Evolutionary conservation across 352 stramenopile species (phyloP).

Genomic region (Pythium plurisporium): DNA sequence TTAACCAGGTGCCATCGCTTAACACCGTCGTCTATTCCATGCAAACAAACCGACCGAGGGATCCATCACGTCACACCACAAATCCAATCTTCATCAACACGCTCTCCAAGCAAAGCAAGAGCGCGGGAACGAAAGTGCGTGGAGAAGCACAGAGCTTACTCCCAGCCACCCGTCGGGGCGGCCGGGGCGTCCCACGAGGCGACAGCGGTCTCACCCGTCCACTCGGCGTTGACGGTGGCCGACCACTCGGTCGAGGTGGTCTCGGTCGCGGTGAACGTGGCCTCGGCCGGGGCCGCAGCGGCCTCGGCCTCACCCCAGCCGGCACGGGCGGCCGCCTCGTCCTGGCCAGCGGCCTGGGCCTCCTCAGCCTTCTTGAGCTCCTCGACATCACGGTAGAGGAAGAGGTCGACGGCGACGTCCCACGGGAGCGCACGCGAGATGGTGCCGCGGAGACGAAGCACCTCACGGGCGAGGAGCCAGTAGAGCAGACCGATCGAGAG

Average conservation of each 20-base stretch:
- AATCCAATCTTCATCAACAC: conserved; percentile 18
- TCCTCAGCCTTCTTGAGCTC: conserved; percentile 99
- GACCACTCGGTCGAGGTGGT: conserved; percentile 56
- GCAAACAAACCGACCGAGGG: conserved; percentile 39
- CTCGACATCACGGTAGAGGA: conserved; percentile 99
- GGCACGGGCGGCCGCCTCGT: conserved; percentile 61
- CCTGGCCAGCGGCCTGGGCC: conserved; percentile 85
- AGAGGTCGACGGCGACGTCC: conserved; percentile 99
- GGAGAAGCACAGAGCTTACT: conserved; percentile 46
- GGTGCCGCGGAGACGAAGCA: conserved; percentile 96
- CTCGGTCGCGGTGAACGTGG: conserved; percentile 39
- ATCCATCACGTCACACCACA: no score
- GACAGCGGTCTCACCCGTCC: conserved; percentile 62
- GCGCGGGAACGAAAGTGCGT: conserved; percentile 21
- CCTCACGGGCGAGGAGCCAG: conserved; percentile 99
- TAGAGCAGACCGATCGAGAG: conserved; percentile 99
- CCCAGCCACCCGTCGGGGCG: conserved; percentile 59
- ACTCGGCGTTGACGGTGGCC: conserved; percentile 52
- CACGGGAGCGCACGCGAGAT: conserved; percentile 94
- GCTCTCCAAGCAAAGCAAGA: conserved; percentile 15
- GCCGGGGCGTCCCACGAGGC: conserved; percentile 50
- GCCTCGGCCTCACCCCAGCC: conserved; percentile 65
- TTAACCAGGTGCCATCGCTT: conserved; percentile 92
- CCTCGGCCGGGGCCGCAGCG: conserved; percentile 43
- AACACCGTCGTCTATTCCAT: conserved; percentile 93